Evolutionary conservation across 1,284 basidiomycete genomes (phyloP), one percentile per base, ranked within the genome.

Genomic region (Marasmius fiardii): DNA sequence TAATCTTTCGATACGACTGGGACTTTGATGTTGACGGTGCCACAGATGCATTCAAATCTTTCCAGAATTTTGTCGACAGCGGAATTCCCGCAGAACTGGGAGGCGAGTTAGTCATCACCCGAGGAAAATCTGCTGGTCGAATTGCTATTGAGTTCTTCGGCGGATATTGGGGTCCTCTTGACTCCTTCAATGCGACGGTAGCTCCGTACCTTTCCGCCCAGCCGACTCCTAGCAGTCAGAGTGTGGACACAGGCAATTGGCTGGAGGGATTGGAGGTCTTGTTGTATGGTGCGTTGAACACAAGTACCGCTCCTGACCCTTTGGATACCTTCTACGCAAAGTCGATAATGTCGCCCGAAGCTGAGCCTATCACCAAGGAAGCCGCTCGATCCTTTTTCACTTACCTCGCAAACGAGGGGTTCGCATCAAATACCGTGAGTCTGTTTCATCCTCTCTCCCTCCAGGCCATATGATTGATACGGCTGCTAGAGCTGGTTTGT

Each of bases 401-500:
- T 10, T n/a, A 28, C 51, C 14, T 35, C 4, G 34, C 14, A 16
- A 39, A 43, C 37, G n/a, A 56, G 28, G 49, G 43, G 12, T 26
- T 34, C 24, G 12, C 16, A 44, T 52, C 12, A 4, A 2, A 31
- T 18, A 20, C 33, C 5, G 39, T 20, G 11, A 37, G 12, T 35
- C 10, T 53, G 21, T 52, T 31, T n/a, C 14, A 18, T 21, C 12
- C 16, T 26, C 6, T 3, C 16, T 20, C 10, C 24, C 43, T 31
- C 7, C 16, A 26, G 14, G 31, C 14, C n/a, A 16, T 3, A 14
- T 48, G 16, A 12, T 65, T 55, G 10, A 43, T 8, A 34, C 53
- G 21, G 41, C 28, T 41, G 24, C 35, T 33, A 66, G 75, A 59
- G 65, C 3, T 78, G 75, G 75, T 77, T 76, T 60, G 66, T 75